Conservation (phyloP, 257 asterid genomes). For the Ilex asprella region DNA sequence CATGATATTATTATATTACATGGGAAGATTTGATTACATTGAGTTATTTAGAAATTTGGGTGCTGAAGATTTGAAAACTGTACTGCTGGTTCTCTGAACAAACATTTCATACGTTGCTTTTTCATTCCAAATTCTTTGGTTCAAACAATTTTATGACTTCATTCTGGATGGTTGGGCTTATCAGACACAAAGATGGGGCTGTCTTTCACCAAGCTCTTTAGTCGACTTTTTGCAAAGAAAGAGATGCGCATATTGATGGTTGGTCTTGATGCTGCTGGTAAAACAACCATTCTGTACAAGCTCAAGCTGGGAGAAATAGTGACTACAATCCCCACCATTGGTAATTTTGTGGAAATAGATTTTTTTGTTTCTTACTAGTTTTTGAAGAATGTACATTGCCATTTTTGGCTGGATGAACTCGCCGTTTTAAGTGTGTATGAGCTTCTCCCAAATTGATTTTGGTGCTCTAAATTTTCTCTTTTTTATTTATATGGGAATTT, state of each 20-base stretch:
- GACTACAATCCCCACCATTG: constrained; percentile 12
- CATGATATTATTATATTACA: too few species aligned
- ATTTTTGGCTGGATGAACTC: not conserved
- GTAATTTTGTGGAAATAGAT: not conserved
- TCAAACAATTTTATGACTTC: not conserved
- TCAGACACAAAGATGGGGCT: constrained; percentile 13
- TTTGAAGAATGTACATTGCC: not conserved
- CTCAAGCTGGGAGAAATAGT: constrained; percentile 9
- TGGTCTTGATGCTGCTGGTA: constrained; percentile 12
- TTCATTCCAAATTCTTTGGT: not conserved
- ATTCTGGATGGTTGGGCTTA: not conserved
- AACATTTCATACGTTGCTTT: too few species aligned
- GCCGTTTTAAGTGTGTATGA: too few species aligned
- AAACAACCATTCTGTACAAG: constrained; percentile 5
- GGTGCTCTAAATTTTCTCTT: too few species aligned
- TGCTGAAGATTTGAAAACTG: too few species aligned
- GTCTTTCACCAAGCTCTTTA: constrained; percentile 15
- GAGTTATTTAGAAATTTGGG: too few species aligned
- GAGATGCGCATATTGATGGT: not conserved
- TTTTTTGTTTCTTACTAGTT: not conserved
- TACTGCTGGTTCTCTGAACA: too few species aligned
- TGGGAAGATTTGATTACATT: too few species aligned
- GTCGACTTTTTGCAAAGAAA: constrained; percentile 9
- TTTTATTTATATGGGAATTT: not conserved
- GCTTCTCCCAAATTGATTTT: not conserved